phyloP scores from a whole-genome alignment of 1,139 yeast genomes.

The Pneumocystis murina region DNA sequence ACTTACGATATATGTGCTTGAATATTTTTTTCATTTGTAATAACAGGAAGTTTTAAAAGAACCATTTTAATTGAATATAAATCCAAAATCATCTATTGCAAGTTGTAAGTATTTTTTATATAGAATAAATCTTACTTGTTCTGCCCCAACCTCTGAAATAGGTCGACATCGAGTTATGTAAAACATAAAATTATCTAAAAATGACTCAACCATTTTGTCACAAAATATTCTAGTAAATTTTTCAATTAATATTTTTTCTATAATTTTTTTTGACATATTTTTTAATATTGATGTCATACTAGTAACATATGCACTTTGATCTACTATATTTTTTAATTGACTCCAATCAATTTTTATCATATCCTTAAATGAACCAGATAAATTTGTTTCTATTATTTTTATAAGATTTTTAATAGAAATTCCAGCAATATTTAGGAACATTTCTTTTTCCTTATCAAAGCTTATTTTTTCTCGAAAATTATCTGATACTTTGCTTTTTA shows the following conservation, averaged over 20 bases:
- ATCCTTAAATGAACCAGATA: slow-evolving; percentile 69
- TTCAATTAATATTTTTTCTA: slow-evolving; percentile 53
- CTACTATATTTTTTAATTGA: slow-evolving; percentile 45
- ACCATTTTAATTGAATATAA: slow-evolving; percentile 45
- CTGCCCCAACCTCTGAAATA: slow-evolving; percentile 54
- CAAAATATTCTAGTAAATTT: slow-evolving; percentile 58
- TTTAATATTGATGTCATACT: slow-evolving; percentile 13
- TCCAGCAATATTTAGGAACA: slow-evolving; percentile 45
- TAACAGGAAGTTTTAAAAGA: slow-evolving; percentile 38
- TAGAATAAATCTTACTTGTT: slow-evolving; percentile 34
- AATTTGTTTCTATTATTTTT: slow-evolving; percentile 43
- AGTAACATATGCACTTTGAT: slow-evolving; percentile 34
- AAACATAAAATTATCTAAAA: slow-evolving; percentile 42
- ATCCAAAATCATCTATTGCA: slow-evolving; percentile 43
- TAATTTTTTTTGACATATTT: slow-evolving; percentile 27
- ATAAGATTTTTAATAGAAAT: slow-evolving; percentile 44
- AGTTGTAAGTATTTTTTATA: not conserved
- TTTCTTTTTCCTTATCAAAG: slow-evolving; percentile 43
- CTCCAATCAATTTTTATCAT: slow-evolving; percentile 71
- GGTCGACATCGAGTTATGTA: slow-evolving; percentile 49
- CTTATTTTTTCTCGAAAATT: slow-evolving; percentile 27
- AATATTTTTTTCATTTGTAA: slow-evolving; percentile 8
- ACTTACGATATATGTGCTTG: slow-evolving; percentile 10
- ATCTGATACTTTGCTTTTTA: slow-evolving; percentile 36
- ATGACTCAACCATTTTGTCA: slow-evolving; percentile 58